These are phyloP conservation scores for Medicago ruthenica DNA, from an alignment of 306 rosid species.

Conservation along the genomic window DNA sequence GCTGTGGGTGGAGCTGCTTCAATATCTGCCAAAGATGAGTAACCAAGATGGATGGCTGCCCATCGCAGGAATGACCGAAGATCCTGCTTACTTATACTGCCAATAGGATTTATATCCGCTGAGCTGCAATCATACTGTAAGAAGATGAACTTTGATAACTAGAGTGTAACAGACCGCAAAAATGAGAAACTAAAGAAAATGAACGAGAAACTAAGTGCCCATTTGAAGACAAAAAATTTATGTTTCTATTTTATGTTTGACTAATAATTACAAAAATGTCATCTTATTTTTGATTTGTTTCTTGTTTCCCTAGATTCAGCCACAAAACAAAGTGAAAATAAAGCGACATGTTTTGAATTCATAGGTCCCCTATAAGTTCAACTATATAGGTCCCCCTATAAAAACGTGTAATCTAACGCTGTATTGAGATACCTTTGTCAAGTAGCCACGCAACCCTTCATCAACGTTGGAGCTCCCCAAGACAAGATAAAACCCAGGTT, in stretches of 20 bases:
- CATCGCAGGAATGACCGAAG: conserved; percentile 82
- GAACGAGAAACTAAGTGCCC: background rate
- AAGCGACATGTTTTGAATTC: background rate
- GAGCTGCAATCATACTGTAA: conserved; percentile 92
- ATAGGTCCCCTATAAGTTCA: background rate
- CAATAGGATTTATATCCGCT: conserved; percentile 95
- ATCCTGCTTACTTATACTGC: conserved; percentile 93
- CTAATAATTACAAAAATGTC: background rate
- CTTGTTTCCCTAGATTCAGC: background rate
- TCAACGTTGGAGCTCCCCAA: conserved; percentile 95
- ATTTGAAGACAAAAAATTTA: background rate
- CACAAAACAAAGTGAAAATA: background rate
- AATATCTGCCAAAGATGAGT: conserved; percentile 75
- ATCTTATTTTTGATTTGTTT: background rate
- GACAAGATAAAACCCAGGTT: conserved; percentile 91
- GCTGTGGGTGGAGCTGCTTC: conserved; percentile 99
- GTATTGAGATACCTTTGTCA: conserved; percentile 73
- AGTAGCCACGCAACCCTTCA: conserved; percentile 89
- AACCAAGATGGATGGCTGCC: conserved; percentile 93
- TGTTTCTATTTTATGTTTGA: conserved; percentile 3
- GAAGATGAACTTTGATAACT: conserved; percentile 35
- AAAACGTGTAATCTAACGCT: background rate
- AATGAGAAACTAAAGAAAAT: background rate
- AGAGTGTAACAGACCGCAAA: conserved; percentile 31
- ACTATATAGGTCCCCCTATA: background rate